These are phyloP conservation scores for Gaertneriomyces sp. DNA, from an alignment of 192 early-diverging fungal genomes.

Conservation along the genomic window DNA sequence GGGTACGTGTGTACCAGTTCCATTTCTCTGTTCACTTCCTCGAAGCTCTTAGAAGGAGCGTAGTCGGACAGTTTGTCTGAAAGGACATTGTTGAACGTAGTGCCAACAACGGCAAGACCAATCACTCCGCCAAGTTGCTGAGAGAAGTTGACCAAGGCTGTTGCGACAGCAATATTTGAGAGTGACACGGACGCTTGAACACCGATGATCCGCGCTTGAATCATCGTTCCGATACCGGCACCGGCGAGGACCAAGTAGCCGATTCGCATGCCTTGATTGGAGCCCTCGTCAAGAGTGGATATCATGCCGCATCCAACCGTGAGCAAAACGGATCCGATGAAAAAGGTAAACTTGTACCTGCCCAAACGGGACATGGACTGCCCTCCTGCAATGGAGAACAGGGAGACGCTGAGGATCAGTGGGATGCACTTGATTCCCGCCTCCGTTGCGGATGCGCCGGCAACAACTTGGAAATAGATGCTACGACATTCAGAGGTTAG, in stretches of 20 bases:
- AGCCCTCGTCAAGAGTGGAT: conserved; percentile 51
- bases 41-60: conserved; percentile 6
- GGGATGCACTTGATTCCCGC: conserved; percentile 75
- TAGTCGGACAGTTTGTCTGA: conserved; percentile 37
- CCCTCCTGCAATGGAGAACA: conserved; percentile 65
- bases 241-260: conserved; percentile 68
- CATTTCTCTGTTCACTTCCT: conserved; percentile 13
- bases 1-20: conserved; percentile 7
- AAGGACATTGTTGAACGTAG: conserved; percentile 61
- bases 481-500: conserved; percentile 12
- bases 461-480: conserved; percentile 77
- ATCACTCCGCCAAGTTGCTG: conserved; percentile 60
- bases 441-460: conserved; percentile 64
- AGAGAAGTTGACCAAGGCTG: conserved; percentile 65
- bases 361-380: conserved; percentile 54
- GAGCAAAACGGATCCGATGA: conserved; percentile 59
- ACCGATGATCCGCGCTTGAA: conserved; percentile 73
- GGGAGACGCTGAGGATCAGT: conserved; percentile 67
- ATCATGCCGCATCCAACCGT: conserved; percentile 63
- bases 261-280: conserved; percentile 50
- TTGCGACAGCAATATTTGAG: conserved; percentile 68
- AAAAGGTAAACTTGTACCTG: conserved; percentile 60
- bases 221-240: conserved; percentile 66
- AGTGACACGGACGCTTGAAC: conserved; percentile 66
- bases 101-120: conserved; percentile 65